Conservation (phyloP, 2,329 filamentous ascomycete species). For the Emergomyces pasteurianus region DNA sequence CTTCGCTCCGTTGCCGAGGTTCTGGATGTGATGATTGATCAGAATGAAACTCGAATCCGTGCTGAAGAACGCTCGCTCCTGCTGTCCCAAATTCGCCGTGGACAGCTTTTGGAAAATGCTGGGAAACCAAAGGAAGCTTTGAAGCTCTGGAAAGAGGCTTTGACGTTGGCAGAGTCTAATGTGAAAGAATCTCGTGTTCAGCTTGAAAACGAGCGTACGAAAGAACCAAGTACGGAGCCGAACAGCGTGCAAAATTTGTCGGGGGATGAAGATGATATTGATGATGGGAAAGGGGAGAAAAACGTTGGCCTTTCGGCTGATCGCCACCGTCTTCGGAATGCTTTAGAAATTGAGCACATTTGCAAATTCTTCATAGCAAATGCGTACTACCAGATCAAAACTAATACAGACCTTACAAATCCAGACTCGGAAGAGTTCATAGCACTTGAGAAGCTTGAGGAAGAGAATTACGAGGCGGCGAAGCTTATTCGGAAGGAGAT, state of each 20-base stretch:
- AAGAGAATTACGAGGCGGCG: slow-evolving; percentile 61
- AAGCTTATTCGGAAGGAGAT: slow-evolving; percentile 70
- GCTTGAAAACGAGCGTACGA: slow-evolving; percentile 38
- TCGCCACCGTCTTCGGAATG: slow-evolving; percentile 55
- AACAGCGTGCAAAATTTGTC: slow-evolving; percentile 5
- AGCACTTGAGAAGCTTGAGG: slow-evolving; percentile 57
- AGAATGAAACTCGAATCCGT: slow-evolving; percentile 57
- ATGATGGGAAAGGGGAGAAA: slow-evolving; percentile 24
- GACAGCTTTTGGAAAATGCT: slow-evolving; percentile 69
- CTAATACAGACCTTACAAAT: slow-evolving; percentile 49
- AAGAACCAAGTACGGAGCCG: slow-evolving; percentile 6
- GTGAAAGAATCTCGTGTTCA: slow-evolving; percentile 54
- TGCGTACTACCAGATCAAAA: slow-evolving; percentile 71
- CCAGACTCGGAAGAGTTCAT: slow-evolving; percentile 57
- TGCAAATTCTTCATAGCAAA: slow-evolving; percentile 78
- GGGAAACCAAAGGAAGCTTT: slow-evolving; percentile 56
- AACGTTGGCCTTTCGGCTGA: slow-evolving; percentile 43
- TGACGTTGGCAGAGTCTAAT: slow-evolving; percentile 35
- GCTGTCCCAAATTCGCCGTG: slow-evolving; percentile 51
- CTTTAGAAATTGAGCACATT: slow-evolving; percentile 69
- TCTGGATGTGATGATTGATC: slow-evolving; percentile 80
- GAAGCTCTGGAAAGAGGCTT: slow-evolving; percentile 52
- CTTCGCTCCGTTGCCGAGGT: slow-evolving; percentile 78
- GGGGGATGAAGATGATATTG: slow-evolving; percentile 25
- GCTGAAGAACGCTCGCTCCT: slow-evolving; percentile 58